phyloP scores from a whole-genome alignment of 257 asterid genomes.

The Solanum stenotomum region DNA sequence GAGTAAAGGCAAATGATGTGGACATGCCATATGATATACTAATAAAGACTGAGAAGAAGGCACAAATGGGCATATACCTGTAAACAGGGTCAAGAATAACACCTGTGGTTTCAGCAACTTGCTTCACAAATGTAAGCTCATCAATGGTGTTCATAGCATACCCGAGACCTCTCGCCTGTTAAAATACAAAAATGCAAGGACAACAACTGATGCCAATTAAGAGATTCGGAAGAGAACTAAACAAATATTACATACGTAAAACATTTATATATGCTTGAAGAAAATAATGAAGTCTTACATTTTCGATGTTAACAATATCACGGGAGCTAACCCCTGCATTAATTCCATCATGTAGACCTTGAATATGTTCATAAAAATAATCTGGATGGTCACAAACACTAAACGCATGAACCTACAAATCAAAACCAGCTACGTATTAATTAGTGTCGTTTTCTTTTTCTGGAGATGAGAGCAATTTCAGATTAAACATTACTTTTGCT shows the following conservation, averaged over 20 bases:
- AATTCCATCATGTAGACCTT: conserved; percentile 77
- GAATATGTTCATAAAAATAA: conserved; percentile 66
- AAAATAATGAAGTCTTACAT: conserved; percentile 33
- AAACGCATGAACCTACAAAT: conserved; percentile 61
- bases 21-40: not conserved
- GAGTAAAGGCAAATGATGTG: too few relatives aligned
- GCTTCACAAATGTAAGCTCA: conserved; percentile 65
- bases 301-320: conserved; percentile 58
- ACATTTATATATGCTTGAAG: not conserved
- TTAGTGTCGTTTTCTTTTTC: not conserved
- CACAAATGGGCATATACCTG: conserved; percentile 47
- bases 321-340: conserved; percentile 63
- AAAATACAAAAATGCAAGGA: not conserved
- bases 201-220: not conserved
- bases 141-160: conserved; percentile 79
- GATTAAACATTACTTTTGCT: conserved; percentile 45
- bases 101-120: conserved; percentile 80
- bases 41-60: not conserved
- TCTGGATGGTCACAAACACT: conserved; percentile 89
- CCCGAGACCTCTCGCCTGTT: conserved; percentile 93
- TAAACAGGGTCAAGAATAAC: conserved; percentile 90
- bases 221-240: not conserved
- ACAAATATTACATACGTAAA: not conserved
- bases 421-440: not conserved
- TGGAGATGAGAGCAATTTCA: not conserved